Evolutionary conservation across 768 basidiomycete genomes (phyloP).

Genomic region (Termitomyces sp.): DNA sequence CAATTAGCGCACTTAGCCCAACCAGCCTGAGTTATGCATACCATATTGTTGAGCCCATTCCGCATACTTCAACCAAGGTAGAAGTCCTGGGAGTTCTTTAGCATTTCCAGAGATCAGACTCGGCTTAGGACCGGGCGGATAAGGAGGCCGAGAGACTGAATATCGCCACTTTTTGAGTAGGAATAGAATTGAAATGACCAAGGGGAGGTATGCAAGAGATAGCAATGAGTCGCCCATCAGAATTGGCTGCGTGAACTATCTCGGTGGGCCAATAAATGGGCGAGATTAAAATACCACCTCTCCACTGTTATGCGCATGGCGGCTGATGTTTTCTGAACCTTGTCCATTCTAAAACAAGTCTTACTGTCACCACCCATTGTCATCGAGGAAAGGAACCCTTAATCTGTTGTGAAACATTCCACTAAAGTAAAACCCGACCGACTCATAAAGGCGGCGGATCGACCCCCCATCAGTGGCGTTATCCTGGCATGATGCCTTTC

Average conservation of each 20-base stretch:
- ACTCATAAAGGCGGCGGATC: too few species aligned
- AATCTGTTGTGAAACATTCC: too few species aligned
- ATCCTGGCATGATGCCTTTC: too few species aligned
- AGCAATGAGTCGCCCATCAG: neutral
- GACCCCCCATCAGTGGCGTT: too few species aligned
- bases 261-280: too few species aligned
- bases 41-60: neutral
- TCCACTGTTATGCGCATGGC: too few species aligned
- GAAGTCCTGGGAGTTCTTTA: neutral
- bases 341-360: too few species aligned
- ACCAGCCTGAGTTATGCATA: neutral
- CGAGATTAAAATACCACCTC: too few species aligned
- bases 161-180: neutral
- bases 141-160: neutral
- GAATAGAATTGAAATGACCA: neutral
- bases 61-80: neutral
- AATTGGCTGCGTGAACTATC: neutral
- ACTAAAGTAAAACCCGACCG: too few species aligned
- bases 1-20: neutral
- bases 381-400: too few species aligned
- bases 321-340: too few species aligned
- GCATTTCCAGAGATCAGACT: neutral
- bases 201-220: neutral
- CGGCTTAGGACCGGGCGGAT: neutral
- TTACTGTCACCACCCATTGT: too few species aligned